Evolutionary conservation across 192 early-diverging fungal species (phyloP).

Genomic region (Linnemannia elongata): DNA sequence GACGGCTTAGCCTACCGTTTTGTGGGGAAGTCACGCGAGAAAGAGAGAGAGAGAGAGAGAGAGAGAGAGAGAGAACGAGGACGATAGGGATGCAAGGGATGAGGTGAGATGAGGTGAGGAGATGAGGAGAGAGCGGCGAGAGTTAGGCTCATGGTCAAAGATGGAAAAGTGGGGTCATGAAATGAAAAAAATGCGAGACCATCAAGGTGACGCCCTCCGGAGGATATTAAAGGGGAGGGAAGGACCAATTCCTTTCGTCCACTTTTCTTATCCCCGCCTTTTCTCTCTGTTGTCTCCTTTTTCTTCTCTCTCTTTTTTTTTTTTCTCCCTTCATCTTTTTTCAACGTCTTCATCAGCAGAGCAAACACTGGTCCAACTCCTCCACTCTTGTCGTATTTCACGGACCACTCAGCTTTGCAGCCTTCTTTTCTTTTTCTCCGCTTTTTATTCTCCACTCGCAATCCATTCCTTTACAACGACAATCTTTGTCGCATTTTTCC

Average conservation of each 20-base stretch:
- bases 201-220: not conserved
- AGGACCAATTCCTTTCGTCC: not conserved
- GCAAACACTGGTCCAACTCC: not conserved
- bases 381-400: conserved; percentile 3
- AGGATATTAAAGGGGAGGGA: too few species aligned
- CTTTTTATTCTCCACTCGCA: not conserved
- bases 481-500: not conserved
- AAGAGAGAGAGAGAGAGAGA: not conserved
- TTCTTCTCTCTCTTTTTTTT: not conserved
- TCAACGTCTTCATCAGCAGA: not conserved
- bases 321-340: not conserved
- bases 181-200: not conserved
- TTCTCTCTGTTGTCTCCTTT: not conserved
- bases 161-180: not conserved
- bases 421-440: conserved; percentile 13
- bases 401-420: not conserved
- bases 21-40: not conserved
- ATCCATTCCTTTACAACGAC: not conserved
- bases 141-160: not conserved
- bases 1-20: too few species aligned
- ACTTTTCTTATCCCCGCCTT: conserved; percentile 1
- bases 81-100: not conserved
- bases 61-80: too few species aligned
- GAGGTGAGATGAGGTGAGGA: not conserved
- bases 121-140: not conserved